These are phyloP conservation scores for Mariannaea sp. DNA, from an alignment of 2,329 filamentous ascomycete species.

Conservation along the genomic window DNA sequence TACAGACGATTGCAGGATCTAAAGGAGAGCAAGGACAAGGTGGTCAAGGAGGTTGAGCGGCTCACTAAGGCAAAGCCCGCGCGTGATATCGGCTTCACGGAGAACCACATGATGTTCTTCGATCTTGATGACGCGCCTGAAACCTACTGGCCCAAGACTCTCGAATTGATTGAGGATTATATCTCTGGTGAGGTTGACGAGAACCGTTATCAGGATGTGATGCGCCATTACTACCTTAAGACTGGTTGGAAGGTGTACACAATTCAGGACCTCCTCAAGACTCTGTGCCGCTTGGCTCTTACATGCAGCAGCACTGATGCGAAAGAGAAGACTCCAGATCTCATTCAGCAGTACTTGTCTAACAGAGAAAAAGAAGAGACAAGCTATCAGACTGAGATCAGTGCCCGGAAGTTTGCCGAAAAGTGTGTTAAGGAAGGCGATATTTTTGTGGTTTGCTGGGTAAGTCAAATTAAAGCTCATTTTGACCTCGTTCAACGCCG, in stretches of 20 bases:
- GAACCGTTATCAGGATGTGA: constrained; percentile 81
- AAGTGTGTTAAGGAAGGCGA: constrained; percentile 92
- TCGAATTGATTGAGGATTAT: constrained; percentile 85
- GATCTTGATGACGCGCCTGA: constrained; percentile 61
- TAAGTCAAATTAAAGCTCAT: constrained; percentile 57
- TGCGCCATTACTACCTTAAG: constrained; percentile 89
- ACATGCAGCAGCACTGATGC: constrained; percentile 83
- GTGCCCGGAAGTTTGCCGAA: constrained; percentile 88
- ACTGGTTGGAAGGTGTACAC: constrained; percentile 94
- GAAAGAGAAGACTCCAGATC: constrained; percentile 92
- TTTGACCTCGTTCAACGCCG: constrained; percentile 7
- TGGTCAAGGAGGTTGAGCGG: constrained; percentile 73
- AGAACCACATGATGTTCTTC: constrained; percentile 81
- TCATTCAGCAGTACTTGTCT: constrained; percentile 83
- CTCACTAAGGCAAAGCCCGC: constrained; percentile 80
- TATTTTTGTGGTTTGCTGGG: constrained; percentile 87
- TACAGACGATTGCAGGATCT: constrained; percentile 83
- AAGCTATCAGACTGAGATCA: constrained; percentile 87
- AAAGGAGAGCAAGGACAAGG: constrained; percentile 77
- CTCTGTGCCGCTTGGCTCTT: constrained; percentile 78
- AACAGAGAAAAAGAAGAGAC: constrained; percentile 83
- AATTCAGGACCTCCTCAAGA: constrained; percentile 84
- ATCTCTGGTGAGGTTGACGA: constrained; percentile 83
- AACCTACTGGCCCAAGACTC: constrained; percentile 83
- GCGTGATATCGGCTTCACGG: constrained; percentile 79